These are phyloP conservation scores for Vitis amurensis DNA, from an alignment of 164 flowering plant species.

Conservation along the genomic window DNA sequence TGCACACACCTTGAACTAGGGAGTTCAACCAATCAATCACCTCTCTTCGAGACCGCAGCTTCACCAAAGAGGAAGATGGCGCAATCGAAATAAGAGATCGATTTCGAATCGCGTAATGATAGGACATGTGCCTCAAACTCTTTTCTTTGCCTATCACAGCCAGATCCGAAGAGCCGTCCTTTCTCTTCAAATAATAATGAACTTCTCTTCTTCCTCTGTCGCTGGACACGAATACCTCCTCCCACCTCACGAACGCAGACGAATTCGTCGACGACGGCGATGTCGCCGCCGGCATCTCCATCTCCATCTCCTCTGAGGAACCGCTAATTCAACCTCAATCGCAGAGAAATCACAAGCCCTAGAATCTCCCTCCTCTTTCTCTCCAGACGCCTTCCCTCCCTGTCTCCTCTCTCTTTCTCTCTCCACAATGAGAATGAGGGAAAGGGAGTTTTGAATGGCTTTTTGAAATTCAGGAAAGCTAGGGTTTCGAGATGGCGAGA, in stretches of 20 bases:
- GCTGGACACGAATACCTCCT: slow-evolving; percentile 55
- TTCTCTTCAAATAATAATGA: slow-evolving; percentile 55
- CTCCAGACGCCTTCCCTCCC: neutral
- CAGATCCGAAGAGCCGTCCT: slow-evolving; percentile 56
- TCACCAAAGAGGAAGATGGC: slow-evolving; percentile 12
- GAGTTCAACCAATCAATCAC: slow-evolving; percentile 74
- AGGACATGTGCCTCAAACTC: slow-evolving; percentile 59
- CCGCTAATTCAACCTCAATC: neutral
- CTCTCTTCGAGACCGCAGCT: slow-evolving; percentile 58
- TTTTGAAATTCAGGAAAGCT: slow-evolving; percentile 13
- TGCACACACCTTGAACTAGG: slow-evolving; percentile 47
- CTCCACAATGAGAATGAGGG: neutral
- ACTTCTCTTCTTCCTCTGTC: slow-evolving; percentile 66
- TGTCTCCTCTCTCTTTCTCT: slow-evolving; percentile 1
- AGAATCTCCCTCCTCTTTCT: neutral
- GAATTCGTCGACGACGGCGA: slow-evolving; percentile 5
- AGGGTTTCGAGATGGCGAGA: slow-evolving; percentile 28
- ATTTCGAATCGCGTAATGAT: slow-evolving; percentile 28
- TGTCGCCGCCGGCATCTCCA: slow-evolving; percentile 12
- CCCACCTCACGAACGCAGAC: slow-evolving; percentile 52
- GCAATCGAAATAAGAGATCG: slow-evolving; percentile 6
- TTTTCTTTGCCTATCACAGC: slow-evolving; percentile 77
- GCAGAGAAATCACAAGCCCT: neutral
- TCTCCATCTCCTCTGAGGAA: slow-evolving; percentile 3
- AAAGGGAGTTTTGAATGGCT: neutral